Percentiles rank a stretch among this genome's conserved stretches.
These are phyloP conservation scores for Metrosideros polymorpha DNA, from an alignment of 441 rosid genomes.

Conservation along the genomic window DNA sequence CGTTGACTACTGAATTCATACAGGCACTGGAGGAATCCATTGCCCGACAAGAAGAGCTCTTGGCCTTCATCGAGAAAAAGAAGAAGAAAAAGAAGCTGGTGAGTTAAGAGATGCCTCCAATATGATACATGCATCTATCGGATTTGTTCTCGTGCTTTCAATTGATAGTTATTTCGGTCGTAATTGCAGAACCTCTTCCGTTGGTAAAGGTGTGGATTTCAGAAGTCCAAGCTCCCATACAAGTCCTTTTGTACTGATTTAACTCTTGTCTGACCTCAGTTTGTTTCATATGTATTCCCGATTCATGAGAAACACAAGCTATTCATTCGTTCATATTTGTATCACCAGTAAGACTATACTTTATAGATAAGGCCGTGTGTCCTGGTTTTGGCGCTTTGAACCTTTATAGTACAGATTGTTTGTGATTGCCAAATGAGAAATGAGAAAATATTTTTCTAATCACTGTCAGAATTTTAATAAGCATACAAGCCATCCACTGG, in stretches of 20 bases:
- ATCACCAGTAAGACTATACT: not conserved
- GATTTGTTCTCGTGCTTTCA: not conserved
- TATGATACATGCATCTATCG: not conserved
- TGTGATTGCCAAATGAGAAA: not conserved
- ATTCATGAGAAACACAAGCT: not conserved
- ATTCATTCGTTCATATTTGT: not conserved
- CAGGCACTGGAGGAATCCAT: slow-evolving; percentile 68
- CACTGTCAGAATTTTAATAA: not conserved
- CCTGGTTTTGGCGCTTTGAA: not conserved
- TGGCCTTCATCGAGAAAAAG: slow-evolving; percentile 56
- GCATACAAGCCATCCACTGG: not conserved
- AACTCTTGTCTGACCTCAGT: not conserved
- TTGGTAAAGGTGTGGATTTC: not conserved
- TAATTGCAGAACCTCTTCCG: slow-evolving; percentile 15
- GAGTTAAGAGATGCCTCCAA: not conserved
- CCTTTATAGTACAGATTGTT: not conserved
- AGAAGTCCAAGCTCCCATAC: not conserved
- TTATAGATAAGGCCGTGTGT: not conserved
- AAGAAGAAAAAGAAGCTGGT: slow-evolving; percentile 42
- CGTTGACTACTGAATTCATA: not conserved
- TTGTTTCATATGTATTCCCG: not conserved
- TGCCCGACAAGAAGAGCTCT: slow-evolving; percentile 41
- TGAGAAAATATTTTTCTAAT: not conserved
- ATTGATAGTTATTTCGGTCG: slow-evolving; percentile 18
- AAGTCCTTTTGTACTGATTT: not conserved